Percentiles rank a stretch among this genome's conserved stretches.
phyloP scores from a whole-genome alignment of 2,329 filamentous ascomycete species.

The Coniosporium tulheliwenetii region DNA sequence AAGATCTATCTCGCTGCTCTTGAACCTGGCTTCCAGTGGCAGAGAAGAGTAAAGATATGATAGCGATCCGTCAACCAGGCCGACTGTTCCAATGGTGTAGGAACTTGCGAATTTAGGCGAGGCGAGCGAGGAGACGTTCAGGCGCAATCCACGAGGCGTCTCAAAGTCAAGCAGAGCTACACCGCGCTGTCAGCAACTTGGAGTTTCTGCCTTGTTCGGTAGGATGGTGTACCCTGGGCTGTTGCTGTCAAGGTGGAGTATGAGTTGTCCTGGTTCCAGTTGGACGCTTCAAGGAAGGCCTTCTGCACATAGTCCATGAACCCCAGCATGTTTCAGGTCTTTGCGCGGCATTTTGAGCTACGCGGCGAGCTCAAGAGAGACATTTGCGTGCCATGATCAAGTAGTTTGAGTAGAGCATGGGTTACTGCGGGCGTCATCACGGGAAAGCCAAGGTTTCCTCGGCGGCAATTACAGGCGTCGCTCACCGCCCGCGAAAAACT shows the following conservation, averaged over 20 bases:
- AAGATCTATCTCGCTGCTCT: slow-evolving; percentile 62
- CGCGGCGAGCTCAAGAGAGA: neutral
- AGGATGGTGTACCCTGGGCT: slow-evolving; percentile 46
- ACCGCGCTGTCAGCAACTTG: slow-evolving; percentile 4
- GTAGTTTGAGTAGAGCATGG: no score
- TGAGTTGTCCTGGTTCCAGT: slow-evolving; percentile 85
- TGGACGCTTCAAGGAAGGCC: slow-evolving; percentile 72
- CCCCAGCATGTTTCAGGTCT: slow-evolving; percentile 54
- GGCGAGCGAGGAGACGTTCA: slow-evolving; percentile 81
- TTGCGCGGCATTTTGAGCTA: neutral
- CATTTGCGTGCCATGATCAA: neutral
- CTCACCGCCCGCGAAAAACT: no score
- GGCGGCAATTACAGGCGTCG: no score
- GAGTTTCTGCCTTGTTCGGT: slow-evolving; percentile 1
- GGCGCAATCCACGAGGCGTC: slow-evolving; percentile 67
- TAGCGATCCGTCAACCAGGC: slow-evolving; percentile 88
- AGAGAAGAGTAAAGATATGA: slow-evolving; percentile 92
- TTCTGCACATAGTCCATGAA: slow-evolving; percentile 96
- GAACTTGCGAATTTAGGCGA: slow-evolving; percentile 89
- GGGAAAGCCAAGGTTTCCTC: no score
- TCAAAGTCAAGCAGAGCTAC: slow-evolving; percentile 74
- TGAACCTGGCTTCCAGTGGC: slow-evolving; percentile 50
- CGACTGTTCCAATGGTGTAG: slow-evolving; percentile 78
- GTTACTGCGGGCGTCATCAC: no score
- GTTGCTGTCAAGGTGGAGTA: slow-evolving; percentile 78